These are phyloP conservation scores for Annona cherimola DNA, from an alignment of 164 flowering plant species.

Conservation along the genomic window DNA sequence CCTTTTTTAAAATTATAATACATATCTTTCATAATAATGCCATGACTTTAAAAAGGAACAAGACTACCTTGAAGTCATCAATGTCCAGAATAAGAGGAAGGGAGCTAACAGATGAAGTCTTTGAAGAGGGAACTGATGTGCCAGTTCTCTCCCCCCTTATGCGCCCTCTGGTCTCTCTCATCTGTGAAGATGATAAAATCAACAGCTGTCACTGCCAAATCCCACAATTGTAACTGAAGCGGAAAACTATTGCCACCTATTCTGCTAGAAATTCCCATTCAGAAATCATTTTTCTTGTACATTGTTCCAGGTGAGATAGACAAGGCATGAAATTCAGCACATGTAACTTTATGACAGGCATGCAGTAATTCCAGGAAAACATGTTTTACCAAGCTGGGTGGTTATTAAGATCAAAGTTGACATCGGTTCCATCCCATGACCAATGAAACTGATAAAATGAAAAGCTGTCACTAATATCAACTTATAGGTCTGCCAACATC, in stretches of 20 bases:
- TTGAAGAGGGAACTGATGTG: constrained; percentile 12
- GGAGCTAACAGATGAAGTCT: constrained; percentile 43
- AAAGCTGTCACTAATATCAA: not conserved
- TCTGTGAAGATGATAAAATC: constrained; percentile 27
- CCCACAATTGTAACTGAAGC: not conserved
- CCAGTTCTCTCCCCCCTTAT: constrained; percentile 19
- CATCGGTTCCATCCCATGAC: not conserved
- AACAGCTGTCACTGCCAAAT: not conserved
- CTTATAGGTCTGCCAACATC: not conserved
- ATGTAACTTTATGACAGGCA: not conserved
- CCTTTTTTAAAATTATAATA: not conserved
- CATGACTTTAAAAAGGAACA: not conserved
- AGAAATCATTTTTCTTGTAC: not conserved
- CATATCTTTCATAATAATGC: not conserved
- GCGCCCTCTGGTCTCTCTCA: constrained; percentile 67
- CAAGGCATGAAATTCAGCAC: not conserved
- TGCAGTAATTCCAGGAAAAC: not conserved
- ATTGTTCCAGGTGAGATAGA: not conserved
- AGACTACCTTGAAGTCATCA: constrained; percentile 88
- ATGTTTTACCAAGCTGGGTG: not conserved
- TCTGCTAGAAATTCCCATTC: not conserved
- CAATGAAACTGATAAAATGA: not conserved
- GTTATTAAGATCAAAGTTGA: not conserved
- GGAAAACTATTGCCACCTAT: not conserved
- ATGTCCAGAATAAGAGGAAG: constrained; percentile 77